Base-by-base conservation (phyloP, 139 green algal species). In the Microglena sp. region DNA sequence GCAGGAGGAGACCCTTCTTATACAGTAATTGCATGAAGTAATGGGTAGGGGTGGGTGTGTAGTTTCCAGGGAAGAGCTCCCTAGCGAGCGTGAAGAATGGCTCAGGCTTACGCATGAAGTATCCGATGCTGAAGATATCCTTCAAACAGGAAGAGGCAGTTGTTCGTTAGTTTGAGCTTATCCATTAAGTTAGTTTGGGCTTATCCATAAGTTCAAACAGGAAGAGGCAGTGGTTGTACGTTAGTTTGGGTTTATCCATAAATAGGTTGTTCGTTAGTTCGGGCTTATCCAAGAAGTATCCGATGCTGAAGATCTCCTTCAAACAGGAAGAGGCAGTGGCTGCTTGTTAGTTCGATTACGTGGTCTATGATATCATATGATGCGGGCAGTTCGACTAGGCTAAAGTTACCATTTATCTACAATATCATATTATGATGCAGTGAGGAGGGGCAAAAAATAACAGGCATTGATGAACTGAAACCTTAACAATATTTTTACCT, bases 11-110 rank as follows among this genome's bases (percentile, higher is more conserved):
- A 5, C 87, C 85, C 74, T 93, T 94, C n/a, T 91, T 70, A 60
- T 92, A 75, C 62, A 96, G 72, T 45, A 96, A 71, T 28, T 67
- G 64, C n/a, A 94, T 82, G 77, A 96, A 94, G 56, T 78, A 74
- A 68, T 96, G 89, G 2, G 84, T 77, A 2, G 77, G 77, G 0
- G 89, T 95, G 15, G 89, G 87, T 26, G 57, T 46, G 70, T 82
- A 93, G 46, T 77, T 81, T 30, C 84, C 50, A 18, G 50, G 50
- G 50, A 59, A 59, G 11, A 59, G 21, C 21, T 59, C 50, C 50
- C 18, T 50, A 32, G 50, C 50, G 28, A 30, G 50, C 50, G 28
- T 11, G 21, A 32, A 27, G 21, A 26, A 59, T n/a, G 21, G 50
- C 50, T 30, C 21, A 6, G 11, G 50, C 18, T 59, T 27, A n/a